Evolutionary conservation across 2,329 filamentous ascomycete genomes (phyloP).

Genomic region (Aspergillus fumigatiaffinis): DNA sequence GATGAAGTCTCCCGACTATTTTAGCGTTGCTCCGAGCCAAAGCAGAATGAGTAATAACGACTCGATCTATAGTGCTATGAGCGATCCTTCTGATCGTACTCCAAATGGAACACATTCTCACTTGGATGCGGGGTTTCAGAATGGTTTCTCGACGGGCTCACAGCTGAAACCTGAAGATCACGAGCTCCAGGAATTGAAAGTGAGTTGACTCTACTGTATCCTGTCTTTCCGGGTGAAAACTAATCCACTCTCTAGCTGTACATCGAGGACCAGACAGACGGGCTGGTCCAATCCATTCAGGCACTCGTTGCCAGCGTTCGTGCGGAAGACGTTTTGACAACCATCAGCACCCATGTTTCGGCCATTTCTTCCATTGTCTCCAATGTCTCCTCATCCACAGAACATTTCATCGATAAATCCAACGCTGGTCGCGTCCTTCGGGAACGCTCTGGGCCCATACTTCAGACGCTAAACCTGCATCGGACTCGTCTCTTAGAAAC

Average conservation of each 20-base stretch:
- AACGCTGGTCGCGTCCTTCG: slow-evolving; percentile 47
- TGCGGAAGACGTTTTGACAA: slow-evolving; percentile 58
- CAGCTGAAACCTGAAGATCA: slow-evolving; percentile 39
- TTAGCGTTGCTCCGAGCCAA: slow-evolving; percentile 53
- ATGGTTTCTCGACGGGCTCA: slow-evolving; percentile 26
- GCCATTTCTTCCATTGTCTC: slow-evolving; percentile 68
- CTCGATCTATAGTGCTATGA: slow-evolving; percentile 70
- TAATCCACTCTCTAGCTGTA: slow-evolving; percentile 55
- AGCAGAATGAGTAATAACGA: slow-evolving; percentile 59
- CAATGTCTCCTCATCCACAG: slow-evolving; percentile 64
- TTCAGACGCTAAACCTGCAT: slow-evolving; percentile 54
- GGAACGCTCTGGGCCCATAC: slow-evolving; percentile 41
- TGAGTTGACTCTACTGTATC: slow-evolving; percentile 26
- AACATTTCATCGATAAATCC: slow-evolving; percentile 50
- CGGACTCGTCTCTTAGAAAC: slow-evolving; percentile 63
- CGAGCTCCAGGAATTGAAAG: slow-evolving; percentile 60
- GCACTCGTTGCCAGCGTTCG: slow-evolving; percentile 72
- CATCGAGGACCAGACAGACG: slow-evolving; percentile 76
- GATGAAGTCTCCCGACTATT: slow-evolving; percentile 65
- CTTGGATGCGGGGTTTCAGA: slow-evolving; percentile 26
- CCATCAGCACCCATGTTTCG: slow-evolving; percentile 66
- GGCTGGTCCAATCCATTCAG: slow-evolving; percentile 75
- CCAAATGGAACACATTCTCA: slow-evolving; percentile 30
- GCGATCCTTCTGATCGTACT: slow-evolving; percentile 53
- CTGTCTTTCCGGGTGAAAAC: slow-evolving; percentile 15